phyloP scores from a whole-genome alignment of 768 basidiomycete species.

The Leccinellum albellum region DNA sequence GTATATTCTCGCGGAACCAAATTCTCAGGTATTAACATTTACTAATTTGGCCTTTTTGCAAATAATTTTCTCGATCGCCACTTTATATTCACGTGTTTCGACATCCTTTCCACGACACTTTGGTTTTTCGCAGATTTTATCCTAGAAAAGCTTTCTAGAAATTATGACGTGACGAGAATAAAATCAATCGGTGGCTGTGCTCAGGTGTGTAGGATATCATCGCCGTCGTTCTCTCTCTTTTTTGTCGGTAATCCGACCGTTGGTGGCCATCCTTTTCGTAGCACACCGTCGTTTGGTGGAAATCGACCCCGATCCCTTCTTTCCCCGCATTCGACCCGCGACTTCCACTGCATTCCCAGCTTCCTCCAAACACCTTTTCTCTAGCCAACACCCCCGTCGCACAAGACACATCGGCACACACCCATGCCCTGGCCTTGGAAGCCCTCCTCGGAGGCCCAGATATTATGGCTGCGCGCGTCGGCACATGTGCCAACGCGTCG shows the following conservation, averaged over 20 bases:
- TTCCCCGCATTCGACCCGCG: conserved; percentile 71
- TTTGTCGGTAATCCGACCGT: conserved; percentile 4
- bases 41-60: conserved; percentile 34
- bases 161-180: conserved; percentile 66
- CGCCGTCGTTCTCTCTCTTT: background rate
- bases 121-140: conserved; percentile 53
- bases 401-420: conserved; percentile 78
- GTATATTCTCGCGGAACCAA: conserved; percentile 51
- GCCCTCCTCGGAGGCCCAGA: conserved; percentile 75
- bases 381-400: conserved; percentile 71
- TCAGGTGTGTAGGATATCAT: conserved; percentile 46
- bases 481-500: conserved; percentile 67
- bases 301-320: conserved; percentile 68
- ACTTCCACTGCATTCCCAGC: conserved; percentile 65
- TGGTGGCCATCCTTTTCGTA: conserved; percentile 8
- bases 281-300: conserved; percentile 87
- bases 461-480: conserved; percentile 70
- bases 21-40: conserved; percentile 42
- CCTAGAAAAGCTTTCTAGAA: conserved; percentile 68
- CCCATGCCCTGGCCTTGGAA: conserved; percentile 73
- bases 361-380: conserved; percentile 63
- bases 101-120: background rate
- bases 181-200: conserved; percentile 76
- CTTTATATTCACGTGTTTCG: conserved; percentile 25
- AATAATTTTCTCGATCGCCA: conserved; percentile 31